Conservation (phyloP, 2,329 filamentous ascomycete genomes). For the Pseudomassariella vexata region DNA sequence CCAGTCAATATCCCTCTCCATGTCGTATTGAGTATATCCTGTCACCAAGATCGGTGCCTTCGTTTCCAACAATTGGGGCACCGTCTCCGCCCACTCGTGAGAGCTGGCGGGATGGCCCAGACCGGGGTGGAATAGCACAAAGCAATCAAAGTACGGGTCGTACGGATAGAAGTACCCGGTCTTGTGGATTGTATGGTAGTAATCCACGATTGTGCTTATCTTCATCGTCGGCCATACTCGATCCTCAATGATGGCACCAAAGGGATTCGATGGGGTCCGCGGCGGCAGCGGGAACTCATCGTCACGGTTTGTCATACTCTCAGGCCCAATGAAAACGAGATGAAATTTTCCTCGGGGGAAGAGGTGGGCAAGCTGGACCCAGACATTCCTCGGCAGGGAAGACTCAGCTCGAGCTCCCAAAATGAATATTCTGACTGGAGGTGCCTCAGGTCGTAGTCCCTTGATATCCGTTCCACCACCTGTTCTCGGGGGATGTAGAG, state of each 20-base stretch:
- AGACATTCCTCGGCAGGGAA: conserved; percentile 86
- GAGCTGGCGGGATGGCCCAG: conserved; percentile 89
- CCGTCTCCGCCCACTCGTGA: conserved; percentile 88
- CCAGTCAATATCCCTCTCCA: conserved; percentile 89
- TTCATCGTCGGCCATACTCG: conserved; percentile 85
- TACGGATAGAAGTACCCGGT: conserved; percentile 88
- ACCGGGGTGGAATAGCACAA: conserved; percentile 94
- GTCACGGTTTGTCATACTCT: conserved; percentile 92
- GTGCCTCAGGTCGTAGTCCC: conserved; percentile 76
- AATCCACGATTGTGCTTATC: conserved; percentile 95
- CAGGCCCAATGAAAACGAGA: conserved; percentile 89
- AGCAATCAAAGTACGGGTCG: conserved; percentile 97
- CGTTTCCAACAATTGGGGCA: conserved; percentile 86
- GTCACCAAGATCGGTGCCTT: conserved; percentile 93
- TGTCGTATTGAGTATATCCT: conserved; percentile 92
- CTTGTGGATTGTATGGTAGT: conserved; percentile 94
- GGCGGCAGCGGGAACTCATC: conserved; percentile 86
- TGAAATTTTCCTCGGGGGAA: conserved; percentile 92
- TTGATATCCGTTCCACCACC: conserved; percentile 71
- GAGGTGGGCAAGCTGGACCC: conserved; percentile 89
- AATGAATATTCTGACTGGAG: conserved; percentile 86
- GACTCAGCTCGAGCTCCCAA: conserved; percentile 96
- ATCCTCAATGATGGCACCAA: conserved; percentile 90
- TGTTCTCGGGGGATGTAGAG: conserved; percentile 77
- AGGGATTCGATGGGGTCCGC: conserved; percentile 80